phyloP scores from a whole-genome alignment of 2,329 filamentous ascomycete species.

The Atkinsonella texensis region DNA sequence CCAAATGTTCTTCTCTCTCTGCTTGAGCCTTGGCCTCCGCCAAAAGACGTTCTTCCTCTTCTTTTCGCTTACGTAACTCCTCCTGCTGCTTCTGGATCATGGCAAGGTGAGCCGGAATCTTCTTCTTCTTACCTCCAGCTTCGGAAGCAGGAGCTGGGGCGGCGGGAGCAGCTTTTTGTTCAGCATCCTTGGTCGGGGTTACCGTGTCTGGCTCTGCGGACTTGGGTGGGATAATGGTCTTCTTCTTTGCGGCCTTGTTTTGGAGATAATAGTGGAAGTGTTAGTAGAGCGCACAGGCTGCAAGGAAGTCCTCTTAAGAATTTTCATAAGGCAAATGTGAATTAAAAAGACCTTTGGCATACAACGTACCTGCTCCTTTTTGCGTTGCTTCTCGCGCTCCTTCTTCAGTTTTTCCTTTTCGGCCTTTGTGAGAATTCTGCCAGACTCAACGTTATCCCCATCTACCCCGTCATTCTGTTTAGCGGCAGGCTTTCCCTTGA shows the following conservation, averaged over 20 bases:
- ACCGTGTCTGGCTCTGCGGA: slow-evolving; percentile 18
- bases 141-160: slow-evolving; percentile 27
- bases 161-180: slow-evolving; percentile 31
- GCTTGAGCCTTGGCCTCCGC: slow-evolving; percentile 54
- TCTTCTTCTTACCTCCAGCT: slow-evolving; percentile 69
- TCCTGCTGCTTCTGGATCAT: slow-evolving; percentile 76
- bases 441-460: slow-evolving; percentile 41
- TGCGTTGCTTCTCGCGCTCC: slow-evolving; percentile 94
- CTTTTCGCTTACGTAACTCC: slow-evolving; percentile 51
- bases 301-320: too few relatives aligned
- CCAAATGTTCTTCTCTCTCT: slow-evolving; percentile 52
- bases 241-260: slow-evolving; percentile 67
- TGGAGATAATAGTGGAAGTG: neutral
- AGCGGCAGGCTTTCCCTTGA: slow-evolving; percentile 31
- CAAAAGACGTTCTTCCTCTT: slow-evolving; percentile 48
- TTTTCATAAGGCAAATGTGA: neutral
- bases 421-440: slow-evolving; percentile 82
- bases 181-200: slow-evolving; percentile 30
- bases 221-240: slow-evolving; percentile 32
- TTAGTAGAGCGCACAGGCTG: neutral
- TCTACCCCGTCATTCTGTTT: slow-evolving; percentile 37
- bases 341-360: neutral
- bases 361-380: slow-evolving; percentile 76
- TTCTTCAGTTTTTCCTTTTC: slow-evolving; percentile 98
- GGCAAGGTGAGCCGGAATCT: slow-evolving; percentile 63